Evolutionary conservation across 108 stramenopile species (phyloP).

Genomic region (Pseudonitzschia multiseries): DNA sequence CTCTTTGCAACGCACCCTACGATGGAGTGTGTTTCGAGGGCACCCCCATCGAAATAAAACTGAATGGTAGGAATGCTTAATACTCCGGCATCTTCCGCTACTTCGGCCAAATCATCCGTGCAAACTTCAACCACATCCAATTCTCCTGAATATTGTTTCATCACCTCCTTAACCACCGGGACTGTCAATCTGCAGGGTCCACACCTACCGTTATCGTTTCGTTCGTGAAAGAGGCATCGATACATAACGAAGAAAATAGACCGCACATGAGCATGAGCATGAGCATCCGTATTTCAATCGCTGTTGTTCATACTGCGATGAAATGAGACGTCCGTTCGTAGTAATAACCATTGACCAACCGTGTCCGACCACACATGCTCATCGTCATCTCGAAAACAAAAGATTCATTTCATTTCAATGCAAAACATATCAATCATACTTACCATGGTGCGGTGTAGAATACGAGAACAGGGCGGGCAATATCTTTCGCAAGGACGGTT

Average conservation of each 20-base stretch:
- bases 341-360: too few relatives aligned
- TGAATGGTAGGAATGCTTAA: slow-evolving; percentile 87
- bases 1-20: slow-evolving; percentile 84
- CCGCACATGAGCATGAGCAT: too few relatives aligned
- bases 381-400: too few relatives aligned
- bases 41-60: slow-evolving; percentile 59
- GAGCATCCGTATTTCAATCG: too few relatives aligned
- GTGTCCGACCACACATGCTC: too few relatives aligned
- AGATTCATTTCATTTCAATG: too few relatives aligned
- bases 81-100: slow-evolving; percentile 65
- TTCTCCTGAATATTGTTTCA: slow-evolving; percentile 63
- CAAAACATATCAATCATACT: too few relatives aligned
- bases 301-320: too few relatives aligned
- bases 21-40: slow-evolving; percentile 63
- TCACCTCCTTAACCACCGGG: slow-evolving; percentile 77
- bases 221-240: not conserved
- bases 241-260: too few relatives aligned
- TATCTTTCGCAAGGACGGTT: slow-evolving; percentile 45
- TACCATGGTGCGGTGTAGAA: slow-evolving; percentile 84
- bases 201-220: slow-evolving; percentile 30
- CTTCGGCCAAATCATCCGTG: slow-evolving; percentile 83
- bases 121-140: slow-evolving; percentile 77
- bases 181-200: slow-evolving; percentile 77
- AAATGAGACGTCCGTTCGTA: too few relatives aligned
- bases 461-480: slow-evolving; percentile 52